Conservation (phyloP, 176 grass and related monocot species). For the Bonia amplexicaulis region DNA sequence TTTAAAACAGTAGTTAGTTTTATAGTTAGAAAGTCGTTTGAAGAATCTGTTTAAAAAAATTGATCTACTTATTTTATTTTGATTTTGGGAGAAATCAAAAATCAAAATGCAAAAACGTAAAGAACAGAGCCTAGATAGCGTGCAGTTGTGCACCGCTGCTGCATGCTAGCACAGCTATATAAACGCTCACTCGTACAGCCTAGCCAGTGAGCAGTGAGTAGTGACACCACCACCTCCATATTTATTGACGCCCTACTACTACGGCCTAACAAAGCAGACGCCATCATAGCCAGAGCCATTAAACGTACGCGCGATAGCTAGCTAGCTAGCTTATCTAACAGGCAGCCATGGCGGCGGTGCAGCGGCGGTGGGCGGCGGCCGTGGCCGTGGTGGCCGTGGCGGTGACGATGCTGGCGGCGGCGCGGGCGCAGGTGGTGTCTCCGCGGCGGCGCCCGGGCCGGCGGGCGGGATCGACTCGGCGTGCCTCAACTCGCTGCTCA, state of each 20-base stretch:
- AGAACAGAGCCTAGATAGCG: no score
- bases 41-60: no score
- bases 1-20: no score
- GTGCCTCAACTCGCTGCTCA: slow-evolving; percentile 58
- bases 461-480: slow-evolving; percentile 6
- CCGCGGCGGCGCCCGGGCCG: slow-evolving; percentile 20
- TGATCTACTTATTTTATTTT: no score
- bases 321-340: background rate
- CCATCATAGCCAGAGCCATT: background rate
- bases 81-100: no score
- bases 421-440: background rate
- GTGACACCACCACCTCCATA: background rate
- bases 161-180: background rate
- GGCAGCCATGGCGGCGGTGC: slow-evolving; percentile 18
- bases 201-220: background rate
- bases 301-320: background rate
- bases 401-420: background rate
- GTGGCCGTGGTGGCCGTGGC: background rate
- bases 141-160: background rate
- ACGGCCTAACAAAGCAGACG: background rate
- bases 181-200: background rate
- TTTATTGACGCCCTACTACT: background rate
- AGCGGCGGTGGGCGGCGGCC: background rate
- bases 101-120: no score
- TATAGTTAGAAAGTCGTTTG: no score